Evolutionary conservation across 2,329 filamentous ascomycete genomes (phyloP).

Genomic region (Piedraia hortae): DNA sequence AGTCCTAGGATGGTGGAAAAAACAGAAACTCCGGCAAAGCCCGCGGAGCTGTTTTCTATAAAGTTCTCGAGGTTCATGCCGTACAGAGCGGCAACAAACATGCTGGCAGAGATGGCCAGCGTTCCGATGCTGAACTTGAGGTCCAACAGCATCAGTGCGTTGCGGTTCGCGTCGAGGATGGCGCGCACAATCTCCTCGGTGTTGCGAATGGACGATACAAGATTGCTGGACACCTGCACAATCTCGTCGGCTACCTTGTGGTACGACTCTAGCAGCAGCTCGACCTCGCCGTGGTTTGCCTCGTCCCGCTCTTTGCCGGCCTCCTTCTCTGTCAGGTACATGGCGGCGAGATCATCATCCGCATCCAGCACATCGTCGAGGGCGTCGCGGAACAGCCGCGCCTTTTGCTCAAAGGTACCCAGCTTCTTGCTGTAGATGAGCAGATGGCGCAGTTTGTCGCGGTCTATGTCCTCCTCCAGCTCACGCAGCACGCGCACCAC

Average conservation of each 20-base stretch:
- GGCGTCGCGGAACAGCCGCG: constrained; percentile 72
- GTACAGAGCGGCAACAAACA: constrained; percentile 93
- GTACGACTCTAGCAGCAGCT: constrained; percentile 90
- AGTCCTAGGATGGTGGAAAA: constrained; percentile 45
- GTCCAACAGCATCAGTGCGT: constrained; percentile 89
- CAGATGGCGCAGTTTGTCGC: constrained; percentile 71
- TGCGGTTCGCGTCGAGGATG: constrained; percentile 91
- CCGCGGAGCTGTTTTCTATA: constrained; percentile 75
- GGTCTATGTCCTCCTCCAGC: constrained; percentile 85
- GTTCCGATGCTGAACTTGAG: constrained; percentile 92
- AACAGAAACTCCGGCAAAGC: constrained; percentile 50
- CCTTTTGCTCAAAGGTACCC: constrained; percentile 93
- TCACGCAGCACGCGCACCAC: constrained; percentile 72
- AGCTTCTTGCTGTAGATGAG: constrained; percentile 87
- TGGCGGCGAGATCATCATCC: constrained; percentile 76
- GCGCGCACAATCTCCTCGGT: constrained; percentile 96
- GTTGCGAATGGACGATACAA: constrained; percentile 85
- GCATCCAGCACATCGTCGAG: constrained; percentile 89
- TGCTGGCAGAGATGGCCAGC: constrained; percentile 77
- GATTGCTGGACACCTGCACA: constrained; percentile 74
- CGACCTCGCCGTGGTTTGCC: constrained; percentile 83
- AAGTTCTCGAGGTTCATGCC: constrained; percentile 99
- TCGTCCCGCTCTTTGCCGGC: constrained; percentile 44
- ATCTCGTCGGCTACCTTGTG: constrained; percentile 97
- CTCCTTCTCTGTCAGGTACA: constrained; percentile 84